phyloP scores from a whole-genome alignment of 1,284 basidiomycete genomes.

The Puccinia coronata region DNA sequence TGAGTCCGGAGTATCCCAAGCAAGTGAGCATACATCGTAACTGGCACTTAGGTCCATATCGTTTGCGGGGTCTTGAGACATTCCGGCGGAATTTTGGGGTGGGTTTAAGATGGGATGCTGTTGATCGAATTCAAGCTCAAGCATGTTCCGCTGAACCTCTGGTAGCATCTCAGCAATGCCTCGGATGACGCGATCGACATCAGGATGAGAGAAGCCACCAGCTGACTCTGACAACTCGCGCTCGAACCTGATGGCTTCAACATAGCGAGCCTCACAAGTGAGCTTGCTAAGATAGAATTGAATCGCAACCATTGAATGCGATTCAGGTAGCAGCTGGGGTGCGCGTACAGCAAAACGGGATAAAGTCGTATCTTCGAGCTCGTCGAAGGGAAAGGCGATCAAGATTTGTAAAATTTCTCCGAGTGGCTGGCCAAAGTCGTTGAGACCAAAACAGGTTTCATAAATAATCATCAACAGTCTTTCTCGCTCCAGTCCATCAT shows the following conservation, averaged over 20 bases:
- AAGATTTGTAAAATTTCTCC: slow-evolving; percentile 12
- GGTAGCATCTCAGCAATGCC: slow-evolving; percentile 37
- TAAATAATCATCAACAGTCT: slow-evolving; percentile 20
- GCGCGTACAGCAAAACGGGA: slow-evolving; percentile 15
- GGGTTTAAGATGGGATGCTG: slow-evolving; percentile 34
- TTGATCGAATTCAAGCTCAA: slow-evolving; percentile 42
- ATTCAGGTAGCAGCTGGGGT: slow-evolving; percentile 3
- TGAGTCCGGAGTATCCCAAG: slow-evolving; percentile 38
- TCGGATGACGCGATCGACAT: slow-evolving; percentile 35
- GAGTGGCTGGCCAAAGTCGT: slow-evolving; percentile 31
- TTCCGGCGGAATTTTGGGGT: neutral
- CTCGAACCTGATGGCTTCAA: slow-evolving; percentile 46
- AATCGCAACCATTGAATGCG: slow-evolving; percentile 32
- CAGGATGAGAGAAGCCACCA: slow-evolving; percentile 14
- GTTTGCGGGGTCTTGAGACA: slow-evolving; percentile 1
- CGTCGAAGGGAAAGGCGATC: slow-evolving; percentile 38
- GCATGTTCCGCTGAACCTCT: slow-evolving; percentile 36
- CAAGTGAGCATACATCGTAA: slow-evolving; percentile 41
- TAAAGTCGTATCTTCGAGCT: slow-evolving; percentile 29
- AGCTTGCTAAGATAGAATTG: slow-evolving; percentile 42
- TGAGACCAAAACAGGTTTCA: slow-evolving; percentile 45
- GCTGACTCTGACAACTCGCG: slow-evolving; percentile 11
- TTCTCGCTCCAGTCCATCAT: slow-evolving; percentile 24
- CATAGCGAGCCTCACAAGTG: slow-evolving; percentile 34
- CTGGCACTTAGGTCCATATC: slow-evolving; percentile 23